phyloP scores from a whole-genome alignment of 495 filamentous ascomycete genomes.

The Neurospora tetraspora region DNA sequence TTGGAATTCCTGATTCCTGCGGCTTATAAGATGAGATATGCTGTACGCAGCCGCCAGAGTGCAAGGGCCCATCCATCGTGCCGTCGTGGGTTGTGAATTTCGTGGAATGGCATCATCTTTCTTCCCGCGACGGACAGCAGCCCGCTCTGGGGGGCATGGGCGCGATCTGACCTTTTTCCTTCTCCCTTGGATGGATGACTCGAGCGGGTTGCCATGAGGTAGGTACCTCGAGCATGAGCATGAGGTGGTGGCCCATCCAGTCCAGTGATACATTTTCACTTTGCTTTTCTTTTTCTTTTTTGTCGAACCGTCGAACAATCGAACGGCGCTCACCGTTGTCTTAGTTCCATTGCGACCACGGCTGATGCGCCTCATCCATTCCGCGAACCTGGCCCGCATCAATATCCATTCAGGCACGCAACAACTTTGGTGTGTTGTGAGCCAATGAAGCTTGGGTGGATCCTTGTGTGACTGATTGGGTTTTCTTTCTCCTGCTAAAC shows the following conservation, averaged over 20 bases:
- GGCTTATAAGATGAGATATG: not conserved
- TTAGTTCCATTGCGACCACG: not conserved
- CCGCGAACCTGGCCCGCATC: not conserved
- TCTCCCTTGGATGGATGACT: not conserved
- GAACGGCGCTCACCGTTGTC: not conserved
- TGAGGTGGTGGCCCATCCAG: not conserved
- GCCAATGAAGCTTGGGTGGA: not conserved
- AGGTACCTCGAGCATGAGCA: not conserved
- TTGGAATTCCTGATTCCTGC: not conserved
- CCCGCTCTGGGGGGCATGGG: not conserved
- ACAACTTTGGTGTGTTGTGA: not conserved
- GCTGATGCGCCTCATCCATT: not conserved
- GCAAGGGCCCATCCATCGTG: not conserved
- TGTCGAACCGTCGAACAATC: not conserved
- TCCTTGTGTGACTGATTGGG: not conserved
- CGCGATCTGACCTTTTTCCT: not conserved
- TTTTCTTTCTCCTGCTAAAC: not conserved
- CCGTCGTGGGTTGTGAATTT: not conserved
- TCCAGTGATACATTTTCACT: not conserved
- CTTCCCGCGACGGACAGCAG: not conserved
- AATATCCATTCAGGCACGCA: not conserved
- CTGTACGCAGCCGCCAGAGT: not conserved
- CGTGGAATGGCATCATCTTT: not conserved
- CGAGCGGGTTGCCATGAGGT: not conserved
- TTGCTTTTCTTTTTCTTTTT: not conserved